Base-by-base conservation (phyloP, 1,284 basidiomycete genomes). In the Puccinia novopanici region DNA sequence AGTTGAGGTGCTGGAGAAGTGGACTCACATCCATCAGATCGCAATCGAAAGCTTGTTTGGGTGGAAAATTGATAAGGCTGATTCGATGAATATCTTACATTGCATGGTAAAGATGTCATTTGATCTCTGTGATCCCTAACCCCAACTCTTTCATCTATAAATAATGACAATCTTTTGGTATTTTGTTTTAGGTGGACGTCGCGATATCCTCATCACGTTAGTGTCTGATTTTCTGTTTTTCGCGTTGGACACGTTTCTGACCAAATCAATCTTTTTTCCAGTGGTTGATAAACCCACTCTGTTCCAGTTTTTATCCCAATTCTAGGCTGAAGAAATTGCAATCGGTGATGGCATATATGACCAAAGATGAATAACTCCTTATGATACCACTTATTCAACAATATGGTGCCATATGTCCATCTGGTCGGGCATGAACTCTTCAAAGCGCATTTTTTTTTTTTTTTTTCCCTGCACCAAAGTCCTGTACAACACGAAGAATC, bases 1-100 rank as follows among this genome's bases (percentile, higher is more conserved):
- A 12, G 19, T 50, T 15, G 67, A 68, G 40, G 42, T 50, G 22
- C 12, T 48, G 13, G 42, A 68, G 22, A 68, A 50, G 17, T 68
- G 67, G 67, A 68, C 67, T n/a, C 4, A 50, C 67, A 68, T 68
- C 45, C 48, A 27, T 45, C 67, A 68, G 27, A 48, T 68, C n/a
- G 67, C 67, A 2, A 48, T 68, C 48, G 42, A 68, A 68, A 48
- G 67, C 42, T 42, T 67, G 45, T 68, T 68, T n/a, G 48, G 42
- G n/a, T 68, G 67, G 67, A 50, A 68, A 50, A 68, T 50, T 17
- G 22, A 45, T 1, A 68, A 48, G 17, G 10, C 22, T 27, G 48
- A 68, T 48, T 27, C 42, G 22, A n/a, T 68, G 42, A 50, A 50
- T 30, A 68, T 68, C 67, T 50, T 68, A 50, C 42, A 50, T 68